These are phyloP conservation scores for Skeletonema costatum DNA, from an alignment of 108 stramenopile genomes.

Conservation along the genomic window DNA sequence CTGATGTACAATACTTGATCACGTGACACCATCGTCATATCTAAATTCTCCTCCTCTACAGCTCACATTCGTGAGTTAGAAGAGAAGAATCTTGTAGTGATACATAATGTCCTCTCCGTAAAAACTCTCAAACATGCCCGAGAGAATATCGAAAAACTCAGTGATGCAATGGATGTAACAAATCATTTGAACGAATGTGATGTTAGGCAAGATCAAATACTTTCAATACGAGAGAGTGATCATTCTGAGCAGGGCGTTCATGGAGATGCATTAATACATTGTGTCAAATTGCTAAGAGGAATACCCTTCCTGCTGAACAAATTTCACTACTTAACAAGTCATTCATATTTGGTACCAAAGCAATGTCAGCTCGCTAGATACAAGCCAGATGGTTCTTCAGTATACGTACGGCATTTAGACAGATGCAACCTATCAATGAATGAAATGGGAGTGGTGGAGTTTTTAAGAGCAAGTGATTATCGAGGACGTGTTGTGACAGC, in stretches of 20 bases:
- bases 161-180: background rate
- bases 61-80: conserved; percentile 16
- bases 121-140: conserved; percentile 6
- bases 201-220: conserved; percentile 11
- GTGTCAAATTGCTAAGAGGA: conserved; percentile 27
- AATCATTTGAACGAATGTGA: background rate
- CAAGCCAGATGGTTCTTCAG: conserved; percentile 12
- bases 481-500: conserved; percentile 32
- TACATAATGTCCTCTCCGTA: conserved; percentile 22
- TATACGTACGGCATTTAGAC: conserved; percentile 33
- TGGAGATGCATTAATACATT: conserved; percentile 26
- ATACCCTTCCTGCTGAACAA: conserved; percentile 12
- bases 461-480: conserved; percentile 32
- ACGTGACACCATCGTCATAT: background rate
- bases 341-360: conserved; percentile 22
- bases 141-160: conserved; percentile 3
- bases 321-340: conserved; percentile 1
- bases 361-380: conserved; percentile 45
- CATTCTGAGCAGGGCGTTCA: background rate
- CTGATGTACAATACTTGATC: background rate
- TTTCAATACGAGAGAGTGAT: conserved; percentile 17
- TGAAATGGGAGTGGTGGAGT: conserved; percentile 36
- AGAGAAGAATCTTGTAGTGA: conserved; percentile 23
- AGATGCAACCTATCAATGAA: conserved; percentile 14
- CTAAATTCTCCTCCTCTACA: background rate